These are phyloP conservation scores for Podaxis pistillaris DNA, from an alignment of 768 basidiomycete genomes.

Conservation along the genomic window DNA sequence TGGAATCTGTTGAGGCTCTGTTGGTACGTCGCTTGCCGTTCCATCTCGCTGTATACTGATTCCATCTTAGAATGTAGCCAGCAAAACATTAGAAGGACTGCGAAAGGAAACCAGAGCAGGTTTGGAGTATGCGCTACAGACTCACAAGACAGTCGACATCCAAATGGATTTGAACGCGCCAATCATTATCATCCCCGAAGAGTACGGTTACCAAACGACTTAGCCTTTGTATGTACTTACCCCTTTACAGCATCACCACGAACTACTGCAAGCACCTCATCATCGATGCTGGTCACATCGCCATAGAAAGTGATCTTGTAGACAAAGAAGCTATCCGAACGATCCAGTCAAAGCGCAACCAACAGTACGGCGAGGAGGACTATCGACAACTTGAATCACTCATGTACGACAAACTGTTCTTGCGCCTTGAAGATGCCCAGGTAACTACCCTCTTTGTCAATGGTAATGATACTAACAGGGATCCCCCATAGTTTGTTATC, in stretches of 20 bases:
- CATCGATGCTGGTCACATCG: constrained; percentile 95
- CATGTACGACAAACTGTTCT: constrained; percentile 91
- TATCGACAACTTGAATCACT: constrained; percentile 81
- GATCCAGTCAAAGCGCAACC: constrained; percentile 79
- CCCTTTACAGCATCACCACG: constrained; percentile 60
- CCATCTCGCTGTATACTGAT: constrained; percentile 6
- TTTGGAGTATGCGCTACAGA: constrained; percentile 88
- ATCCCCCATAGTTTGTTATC: constrained; percentile 69
- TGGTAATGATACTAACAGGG: background rate
- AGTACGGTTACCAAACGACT: constrained; percentile 43
- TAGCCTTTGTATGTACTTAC: background rate
- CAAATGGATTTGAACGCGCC: constrained; percentile 96
- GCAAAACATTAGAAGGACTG: constrained; percentile 89
- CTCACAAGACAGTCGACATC: constrained; percentile 95
- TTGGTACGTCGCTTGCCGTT: constrained; percentile 50
- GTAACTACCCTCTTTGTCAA: constrained; percentile 49
- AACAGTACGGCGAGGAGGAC: constrained; percentile 85
- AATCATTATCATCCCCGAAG: constrained; percentile 94
- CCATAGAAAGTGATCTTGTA: constrained; percentile 87
- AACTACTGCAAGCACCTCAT: constrained; percentile 82
- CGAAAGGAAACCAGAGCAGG: constrained; percentile 93
- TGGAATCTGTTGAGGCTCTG: constrained; percentile 93
- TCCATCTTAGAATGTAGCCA: constrained; percentile 75
- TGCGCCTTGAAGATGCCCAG: constrained; percentile 88
- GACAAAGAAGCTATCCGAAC: constrained; percentile 77